Conservation (phyloP, 352 stramenopile genomes). For the Globisporangium sylvaticum region DNA sequence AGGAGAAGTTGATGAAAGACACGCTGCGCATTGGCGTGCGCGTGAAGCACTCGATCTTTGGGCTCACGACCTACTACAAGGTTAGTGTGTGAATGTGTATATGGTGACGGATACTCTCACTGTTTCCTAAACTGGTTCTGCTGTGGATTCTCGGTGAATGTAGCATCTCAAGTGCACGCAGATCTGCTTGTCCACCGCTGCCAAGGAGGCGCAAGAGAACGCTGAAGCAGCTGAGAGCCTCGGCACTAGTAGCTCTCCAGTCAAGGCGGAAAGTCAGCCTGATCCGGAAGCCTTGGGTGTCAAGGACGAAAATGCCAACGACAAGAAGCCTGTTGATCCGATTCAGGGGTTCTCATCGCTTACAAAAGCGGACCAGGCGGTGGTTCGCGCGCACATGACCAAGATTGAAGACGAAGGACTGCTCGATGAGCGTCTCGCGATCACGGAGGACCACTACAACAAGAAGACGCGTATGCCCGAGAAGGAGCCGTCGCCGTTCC, state of each 20-base stretch:
- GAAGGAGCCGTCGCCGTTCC: slow-evolving; percentile 62
- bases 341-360: slow-evolving; percentile 50
- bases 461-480: slow-evolving; percentile 64
- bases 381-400: slow-evolving; percentile 52
- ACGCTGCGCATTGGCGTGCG: slow-evolving; percentile 49
- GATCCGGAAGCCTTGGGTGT: slow-evolving; percentile 10
- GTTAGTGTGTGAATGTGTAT: slow-evolving; percentile 18
- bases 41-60: slow-evolving; percentile 79
- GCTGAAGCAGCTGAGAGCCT: not conserved
- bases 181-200: slow-evolving; percentile 26
- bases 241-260: not conserved
- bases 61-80: slow-evolving; percentile 79
- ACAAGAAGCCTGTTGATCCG: slow-evolving; percentile 24
- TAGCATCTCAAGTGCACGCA: slow-evolving; percentile 47
- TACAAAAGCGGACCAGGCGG: slow-evolving; percentile 34
- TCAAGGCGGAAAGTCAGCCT: slow-evolving; percentile 1
- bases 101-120: not conserved
- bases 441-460: slow-evolving; percentile 68
- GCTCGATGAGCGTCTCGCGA: slow-evolving; percentile 64
- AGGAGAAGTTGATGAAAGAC: slow-evolving; percentile 47
- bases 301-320: slow-evolving; percentile 10
- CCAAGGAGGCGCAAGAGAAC: not conserved
- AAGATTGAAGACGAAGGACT: slow-evolving; percentile 45
- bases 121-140: not conserved
- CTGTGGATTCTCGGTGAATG: not conserved